Evolutionary conservation across 768 basidiomycete species (phyloP).

Genomic region (Boletales sp.): DNA sequence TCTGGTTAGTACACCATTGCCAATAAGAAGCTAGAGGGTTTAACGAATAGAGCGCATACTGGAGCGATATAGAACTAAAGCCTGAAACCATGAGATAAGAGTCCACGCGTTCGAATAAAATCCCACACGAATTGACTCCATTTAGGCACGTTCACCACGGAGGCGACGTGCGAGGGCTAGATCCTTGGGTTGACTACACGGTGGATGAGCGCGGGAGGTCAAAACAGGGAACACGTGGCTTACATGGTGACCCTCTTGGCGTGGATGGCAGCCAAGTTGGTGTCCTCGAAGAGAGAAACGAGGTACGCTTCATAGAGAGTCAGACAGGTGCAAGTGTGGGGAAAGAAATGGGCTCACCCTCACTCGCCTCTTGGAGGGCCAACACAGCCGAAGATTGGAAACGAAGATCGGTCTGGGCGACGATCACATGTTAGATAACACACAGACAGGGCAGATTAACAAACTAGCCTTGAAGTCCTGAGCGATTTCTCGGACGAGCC

Average conservation of each 20-base stretch:
- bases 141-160: slow-evolving; percentile 28
- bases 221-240: neutral
- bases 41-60: too few relatives aligned
- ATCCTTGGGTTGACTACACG: slow-evolving; percentile 31
- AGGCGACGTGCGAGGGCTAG: slow-evolving; percentile 31
- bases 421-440: neutral
- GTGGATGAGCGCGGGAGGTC: neutral
- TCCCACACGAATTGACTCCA: too few relatives aligned
- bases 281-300: slow-evolving; percentile 79
- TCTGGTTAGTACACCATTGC: too few relatives aligned
- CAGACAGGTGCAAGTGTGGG: slow-evolving; percentile 23
- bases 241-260: slow-evolving; percentile 84
- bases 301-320: slow-evolving; percentile 52
- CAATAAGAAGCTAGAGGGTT: too few relatives aligned
- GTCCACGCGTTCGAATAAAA: neutral
- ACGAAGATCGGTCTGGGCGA: slow-evolving; percentile 71
- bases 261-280: slow-evolving; percentile 82
- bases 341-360: slow-evolving; percentile 46
- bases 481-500: slow-evolving; percentile 92
- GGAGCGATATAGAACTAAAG: too few relatives aligned
- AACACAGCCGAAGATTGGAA: slow-evolving; percentile 94
- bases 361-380: slow-evolving; percentile 89
- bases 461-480: slow-evolving; percentile 81
- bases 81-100: neutral
- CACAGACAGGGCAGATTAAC: neutral